Conservation (phyloP, 768 basidiomycete species). For the Mycena chlorophos region DNA sequence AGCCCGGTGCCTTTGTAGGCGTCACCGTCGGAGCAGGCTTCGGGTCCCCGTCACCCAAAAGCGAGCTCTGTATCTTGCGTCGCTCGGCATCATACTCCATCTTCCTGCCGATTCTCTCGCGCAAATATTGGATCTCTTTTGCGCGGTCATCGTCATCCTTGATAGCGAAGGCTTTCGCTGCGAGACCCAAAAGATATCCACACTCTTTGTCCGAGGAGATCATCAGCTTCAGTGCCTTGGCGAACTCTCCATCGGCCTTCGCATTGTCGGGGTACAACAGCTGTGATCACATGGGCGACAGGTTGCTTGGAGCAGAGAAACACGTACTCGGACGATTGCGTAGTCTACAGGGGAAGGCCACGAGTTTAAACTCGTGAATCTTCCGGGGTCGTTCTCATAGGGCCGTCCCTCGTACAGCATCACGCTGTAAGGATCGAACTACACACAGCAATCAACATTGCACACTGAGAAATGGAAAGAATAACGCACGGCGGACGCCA, state of each 20-base stretch:
- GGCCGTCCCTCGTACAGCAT: background rate
- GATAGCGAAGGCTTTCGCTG: no score
- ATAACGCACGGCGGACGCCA: background rate
- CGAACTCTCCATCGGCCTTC: background rate
- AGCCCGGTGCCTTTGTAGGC: background rate
- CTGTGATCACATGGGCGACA: background rate
- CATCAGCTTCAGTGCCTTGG: background rate
- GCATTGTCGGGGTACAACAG: conserved; percentile 6
- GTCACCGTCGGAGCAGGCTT: background rate
- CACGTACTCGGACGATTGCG: conserved; percentile 1
- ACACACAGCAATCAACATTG: background rate
- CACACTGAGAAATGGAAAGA: background rate
- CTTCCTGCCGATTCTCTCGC: no score
- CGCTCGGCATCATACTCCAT: background rate
- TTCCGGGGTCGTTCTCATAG: background rate
- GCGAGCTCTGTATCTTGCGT: background rate
- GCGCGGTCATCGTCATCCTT: no score
- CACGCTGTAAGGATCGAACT: background rate
- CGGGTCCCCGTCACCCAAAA: background rate
- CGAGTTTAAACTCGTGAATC: background rate
- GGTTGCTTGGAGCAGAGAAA: background rate
- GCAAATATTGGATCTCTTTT: no score
- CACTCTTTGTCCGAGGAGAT: no score
- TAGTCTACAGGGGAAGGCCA: conserved; percentile 2
- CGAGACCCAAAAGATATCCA: no score